Evolutionary conservation across 148 eudicot species (phyloP).

Genomic region (Amaranthus palmeri): DNA sequence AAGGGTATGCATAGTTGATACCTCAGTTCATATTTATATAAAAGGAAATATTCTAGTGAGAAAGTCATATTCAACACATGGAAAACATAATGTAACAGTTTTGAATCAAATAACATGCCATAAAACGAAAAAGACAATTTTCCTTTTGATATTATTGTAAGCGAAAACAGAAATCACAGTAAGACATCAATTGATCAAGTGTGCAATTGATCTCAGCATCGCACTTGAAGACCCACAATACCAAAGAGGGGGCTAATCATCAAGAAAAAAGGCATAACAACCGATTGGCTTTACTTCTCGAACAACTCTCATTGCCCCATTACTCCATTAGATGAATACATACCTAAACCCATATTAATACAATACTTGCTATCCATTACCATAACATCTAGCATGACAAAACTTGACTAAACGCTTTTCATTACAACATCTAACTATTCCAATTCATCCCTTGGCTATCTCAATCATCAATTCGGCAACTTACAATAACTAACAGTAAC

Average conservation of each 20-base stretch:
- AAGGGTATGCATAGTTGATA: no score
- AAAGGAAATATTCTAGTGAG: no score
- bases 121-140: no score
- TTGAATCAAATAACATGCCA: no score
- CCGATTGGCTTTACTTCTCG: not conserved
- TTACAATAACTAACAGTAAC: constrained; percentile 1
- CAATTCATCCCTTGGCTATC: not conserved
- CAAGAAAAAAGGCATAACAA: not conserved
- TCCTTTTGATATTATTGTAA: no score
- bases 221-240: not conserved
- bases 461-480: not conserved
- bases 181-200: no score
- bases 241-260: not conserved
- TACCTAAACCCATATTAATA: not conserved
- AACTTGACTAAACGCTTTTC: not conserved
- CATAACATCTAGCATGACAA: not conserved
- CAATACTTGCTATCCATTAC: not conserved
- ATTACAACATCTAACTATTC: not conserved
- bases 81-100: no score
- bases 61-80: no score
- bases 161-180: no score
- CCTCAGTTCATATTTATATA: no score
- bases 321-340: not conserved
- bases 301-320: not conserved
- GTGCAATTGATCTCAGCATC: no score